Evolutionary conservation across 768 basidiomycete genomes (phyloP), one percentile per base, ranked within the genome.

Genomic region (Coprinellus aureogranulatus): DNA sequence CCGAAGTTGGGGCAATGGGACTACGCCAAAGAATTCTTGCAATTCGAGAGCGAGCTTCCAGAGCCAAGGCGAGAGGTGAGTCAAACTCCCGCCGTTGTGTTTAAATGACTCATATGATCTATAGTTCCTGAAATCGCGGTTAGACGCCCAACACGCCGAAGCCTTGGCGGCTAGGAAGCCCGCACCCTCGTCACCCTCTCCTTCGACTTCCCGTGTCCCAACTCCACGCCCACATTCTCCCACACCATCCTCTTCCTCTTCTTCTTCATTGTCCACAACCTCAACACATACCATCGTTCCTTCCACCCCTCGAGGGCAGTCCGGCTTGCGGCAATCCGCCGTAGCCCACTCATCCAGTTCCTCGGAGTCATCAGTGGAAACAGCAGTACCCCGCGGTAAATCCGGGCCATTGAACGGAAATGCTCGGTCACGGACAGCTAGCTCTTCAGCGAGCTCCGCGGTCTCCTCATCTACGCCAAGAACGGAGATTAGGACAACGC

Each of bases 1-100:
- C 88, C 91, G 0, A 82, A 82, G 47, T 67, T 93, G 26, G 83
- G 82, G 48, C 86, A 90, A 64, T 93, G 91, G 91, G 85, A 86
- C 20, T 90, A 91, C 64, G 89, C 87, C 16, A 78, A 75, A 52
- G 89, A 90, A 61, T 92, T 92, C 66, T 66, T 94, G 57, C 75
- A 81, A 40, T 89, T 88, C 61, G 91, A 93, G 66, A 75, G 75
- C 25, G 89, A 92, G 64, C 74, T 93, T 26, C 62, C 78, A 18
- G 61, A 67, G 1, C 71, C 76, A 20, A 74, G 69, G 50, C 77
- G 83, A 70, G 75, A 80, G 75, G 91, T 91, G 65, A 53, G 75
- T 69, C 39, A 9, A 11, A 18, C 63, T 4, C 34, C 34, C 34
- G 22, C 45, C 31, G 40, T 55, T 41, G 56, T 53, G 23, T 25